Percentiles rank a stretch among this genome's conserved stretches.
Evolutionary conservation across 768 basidiomycete genomes (phyloP).

Genomic region (Suillus cothurnatus): DNA sequence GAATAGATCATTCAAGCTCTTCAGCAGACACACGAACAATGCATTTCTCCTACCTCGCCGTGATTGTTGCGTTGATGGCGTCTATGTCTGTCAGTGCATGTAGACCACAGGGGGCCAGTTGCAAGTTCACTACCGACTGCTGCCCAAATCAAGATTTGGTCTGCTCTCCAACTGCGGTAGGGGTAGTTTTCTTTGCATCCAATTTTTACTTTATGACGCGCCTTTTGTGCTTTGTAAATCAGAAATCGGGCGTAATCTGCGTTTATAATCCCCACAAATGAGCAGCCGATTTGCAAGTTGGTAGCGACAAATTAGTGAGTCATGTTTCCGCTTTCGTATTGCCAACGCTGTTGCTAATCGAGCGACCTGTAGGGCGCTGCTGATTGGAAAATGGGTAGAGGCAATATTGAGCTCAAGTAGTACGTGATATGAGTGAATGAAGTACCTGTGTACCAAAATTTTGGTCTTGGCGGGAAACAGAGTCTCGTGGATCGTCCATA

Average conservation of each 20-base stretch:
- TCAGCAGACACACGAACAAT: neutral
- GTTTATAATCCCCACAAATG: neutral
- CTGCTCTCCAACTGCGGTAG: neutral
- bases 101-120: rapidly evolving
- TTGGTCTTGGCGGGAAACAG: neutral
- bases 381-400: neutral
- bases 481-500: too few species aligned
- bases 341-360: neutral
- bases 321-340: neutral
- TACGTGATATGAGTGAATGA: neutral
- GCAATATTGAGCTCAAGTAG: neutral
- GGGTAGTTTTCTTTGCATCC: too few species aligned
- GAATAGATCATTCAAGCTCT: neutral
- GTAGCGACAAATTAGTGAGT: neutral
- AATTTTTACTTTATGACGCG: too few species aligned
- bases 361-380: neutral
- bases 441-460: neutral
- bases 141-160: neutral
- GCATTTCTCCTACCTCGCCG: neutral
- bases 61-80: neutral
- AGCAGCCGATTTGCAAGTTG: neutral
- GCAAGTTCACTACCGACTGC: neutral
- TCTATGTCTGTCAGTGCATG: neutral
- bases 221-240: too few species aligned
- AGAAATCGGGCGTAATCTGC: too few species aligned